Evolutionary conservation across 768 basidiomycete genomes (phyloP), one percentile per base, ranked within the genome.

Genomic region (Neoboletus subvelutipes): DNA sequence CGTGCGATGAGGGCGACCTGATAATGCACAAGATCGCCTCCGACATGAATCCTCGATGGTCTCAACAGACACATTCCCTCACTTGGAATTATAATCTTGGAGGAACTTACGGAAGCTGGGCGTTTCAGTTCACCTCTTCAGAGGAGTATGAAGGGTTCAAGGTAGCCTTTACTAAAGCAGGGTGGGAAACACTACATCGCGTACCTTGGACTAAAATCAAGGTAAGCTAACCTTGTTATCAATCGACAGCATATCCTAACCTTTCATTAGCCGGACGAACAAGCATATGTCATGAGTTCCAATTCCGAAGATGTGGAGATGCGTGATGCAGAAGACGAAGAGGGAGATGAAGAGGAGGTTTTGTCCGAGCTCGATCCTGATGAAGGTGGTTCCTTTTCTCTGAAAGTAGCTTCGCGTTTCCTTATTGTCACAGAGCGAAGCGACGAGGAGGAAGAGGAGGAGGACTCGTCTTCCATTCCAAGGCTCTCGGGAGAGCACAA

Each of bases 261-360:
- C 11, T 26, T 34, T 49, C 52, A 17, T 31, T 61, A 92, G 88
- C 65, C 80, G 24, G 94, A 94, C n/a, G 97, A 99, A 57, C 89
- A 88, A 73, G 79, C 76, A 34, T 99, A 98, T 69, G 84, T 92
- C 36, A 72, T 88, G 65, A 87, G 83, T 58, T 83, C 90, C 13
- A 82, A 80, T 59, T 76, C 79, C 54, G 90, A 95, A 67, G 93
- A 95, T 62, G 86, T 94, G 17, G 93, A 90, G 67, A 98, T 98
- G 95, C 80, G 70, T 47, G 89, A 92, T 61, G 83, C 78, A 13
- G 81, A 84, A 37, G 82, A 87, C 52, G 85, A 91, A 33, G 88
- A 88, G 10, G 87, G 83, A 3, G 91, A 88, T 11, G 91, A 91
- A 64, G 91, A 93, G 0, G 86, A 88, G 40, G 87, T 92, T 20